Conservation (phyloP, 2,329 filamentous ascomycete species). For the Knoxdaviesia capensis region DNA sequence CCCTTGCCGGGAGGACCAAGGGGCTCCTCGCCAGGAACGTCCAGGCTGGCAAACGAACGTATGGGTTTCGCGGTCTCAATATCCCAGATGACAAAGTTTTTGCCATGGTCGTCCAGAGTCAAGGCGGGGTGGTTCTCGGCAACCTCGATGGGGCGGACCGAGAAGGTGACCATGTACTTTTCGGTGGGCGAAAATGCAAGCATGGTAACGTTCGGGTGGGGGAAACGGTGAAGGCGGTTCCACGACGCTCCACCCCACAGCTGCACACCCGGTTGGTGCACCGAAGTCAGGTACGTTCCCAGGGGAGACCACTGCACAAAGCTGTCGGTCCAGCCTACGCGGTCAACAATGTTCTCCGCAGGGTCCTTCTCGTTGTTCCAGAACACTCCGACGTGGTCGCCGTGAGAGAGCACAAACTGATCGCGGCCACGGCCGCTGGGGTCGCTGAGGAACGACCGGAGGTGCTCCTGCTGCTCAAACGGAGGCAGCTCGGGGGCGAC, state of each 20-base stretch:
- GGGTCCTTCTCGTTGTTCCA: slow-evolving; percentile 95
- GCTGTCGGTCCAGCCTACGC: slow-evolving; percentile 91
- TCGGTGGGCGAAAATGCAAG: slow-evolving; percentile 90
- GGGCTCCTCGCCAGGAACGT: slow-evolving; percentile 36
- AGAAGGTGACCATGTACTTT: slow-evolving; percentile 93
- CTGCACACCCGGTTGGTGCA: slow-evolving; percentile 91
- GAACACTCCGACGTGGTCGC: slow-evolving; percentile 81
- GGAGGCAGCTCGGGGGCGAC: slow-evolving; percentile 59
- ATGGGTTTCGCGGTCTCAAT: slow-evolving; percentile 75
- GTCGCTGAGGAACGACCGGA: slow-evolving; percentile 85
- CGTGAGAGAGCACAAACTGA: slow-evolving; percentile 87
- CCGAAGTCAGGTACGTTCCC: slow-evolving; percentile 83
- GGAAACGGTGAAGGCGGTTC: slow-evolving; percentile 79
- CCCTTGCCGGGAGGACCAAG: slow-evolving; percentile 23
- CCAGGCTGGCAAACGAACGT: slow-evolving; percentile 82
- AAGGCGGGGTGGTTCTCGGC: slow-evolving; percentile 76
- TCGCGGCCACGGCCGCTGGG: slow-evolving; percentile 62
- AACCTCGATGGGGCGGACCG: slow-evolving; percentile 77
- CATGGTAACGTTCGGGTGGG: slow-evolving; percentile 87
- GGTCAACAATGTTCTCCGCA: slow-evolving; percentile 77
- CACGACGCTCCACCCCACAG: slow-evolving; percentile 87
- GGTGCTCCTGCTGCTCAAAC: slow-evolving; percentile 88
- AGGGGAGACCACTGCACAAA: slow-evolving; percentile 97
- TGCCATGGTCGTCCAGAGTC: slow-evolving; percentile 83
- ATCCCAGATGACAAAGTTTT: slow-evolving; percentile 99